Conservation (phyloP, 2,329 filamentous ascomycete species). For the Davidsoniella neocaledoniae region DNA sequence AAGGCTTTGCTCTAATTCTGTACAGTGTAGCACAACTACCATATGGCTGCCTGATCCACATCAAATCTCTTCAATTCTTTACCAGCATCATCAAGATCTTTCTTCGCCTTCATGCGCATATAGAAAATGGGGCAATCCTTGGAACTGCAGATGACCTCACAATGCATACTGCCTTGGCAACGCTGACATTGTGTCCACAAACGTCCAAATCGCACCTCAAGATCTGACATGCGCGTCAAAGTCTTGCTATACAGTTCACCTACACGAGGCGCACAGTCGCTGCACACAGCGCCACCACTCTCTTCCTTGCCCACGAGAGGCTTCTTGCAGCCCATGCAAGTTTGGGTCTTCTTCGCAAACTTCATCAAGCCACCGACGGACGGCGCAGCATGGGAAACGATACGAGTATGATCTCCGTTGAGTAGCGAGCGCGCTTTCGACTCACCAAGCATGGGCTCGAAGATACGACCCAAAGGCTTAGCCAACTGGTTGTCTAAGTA, state of each 20-base stretch:
- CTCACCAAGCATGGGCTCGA: conserved; percentile 92
- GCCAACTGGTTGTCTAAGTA: conserved; percentile 97
- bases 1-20: no score
- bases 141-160: conserved; percentile 91
- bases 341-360: conserved; percentile 93
- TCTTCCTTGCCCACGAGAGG: conserved; percentile 69
- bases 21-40: conserved; percentile 20
- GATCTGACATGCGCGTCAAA: conserved; percentile 70
- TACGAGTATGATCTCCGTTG: conserved; percentile 85
- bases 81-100: conserved; percentile 88
- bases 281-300: conserved; percentile 70
- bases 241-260: conserved; percentile 91
- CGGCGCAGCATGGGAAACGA: conserved; percentile 81
- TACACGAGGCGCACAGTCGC: conserved; percentile 66
- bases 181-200: conserved; percentile 97
- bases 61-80: conserved; percentile 86
- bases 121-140: conserved; percentile 99
- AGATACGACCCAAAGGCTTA: conserved; percentile 86
- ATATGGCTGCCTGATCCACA: conserved; percentile 55
- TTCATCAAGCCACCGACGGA: conserved; percentile 93
- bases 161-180: conserved; percentile 95
- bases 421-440: conserved; percentile 76
- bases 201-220: conserved; percentile 81
- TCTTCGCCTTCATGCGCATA: conserved; percentile 99
- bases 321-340: conserved; percentile 98